Percentiles rank a stretch among this genome's conserved stretches.
Evolutionary conservation across 192 early-diverging fungal genomes (phyloP).

Genomic region (Rhizophlyctis rosea): DNA sequence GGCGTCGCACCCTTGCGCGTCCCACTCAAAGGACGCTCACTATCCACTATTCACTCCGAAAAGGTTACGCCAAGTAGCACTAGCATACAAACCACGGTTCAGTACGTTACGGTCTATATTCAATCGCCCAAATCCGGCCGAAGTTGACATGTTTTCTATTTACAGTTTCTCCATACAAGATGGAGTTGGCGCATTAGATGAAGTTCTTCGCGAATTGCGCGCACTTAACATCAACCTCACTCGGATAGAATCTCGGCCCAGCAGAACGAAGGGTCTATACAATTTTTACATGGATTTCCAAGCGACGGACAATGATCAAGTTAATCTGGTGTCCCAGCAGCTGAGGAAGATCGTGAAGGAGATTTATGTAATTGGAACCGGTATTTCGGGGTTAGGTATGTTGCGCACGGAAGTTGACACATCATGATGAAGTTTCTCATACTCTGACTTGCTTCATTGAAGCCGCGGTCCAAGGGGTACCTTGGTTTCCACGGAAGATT

Average conservation of each 20-base stretch:
- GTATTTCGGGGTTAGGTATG: slow-evolving; percentile 39
- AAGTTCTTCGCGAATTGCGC: slow-evolving; percentile 72
- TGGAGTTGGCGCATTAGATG: slow-evolving; percentile 80
- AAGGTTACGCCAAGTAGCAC: too few relatives aligned
- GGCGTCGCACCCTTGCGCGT: too few relatives aligned
- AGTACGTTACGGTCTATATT: too few relatives aligned
- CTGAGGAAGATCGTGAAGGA: slow-evolving; percentile 69
- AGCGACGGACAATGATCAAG: slow-evolving; percentile 56
- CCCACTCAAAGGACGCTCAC: too few relatives aligned
- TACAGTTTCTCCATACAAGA: slow-evolving; percentile 75
- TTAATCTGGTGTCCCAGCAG: slow-evolving; percentile 56
- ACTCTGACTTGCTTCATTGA: not conserved
- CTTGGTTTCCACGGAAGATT: slow-evolving; percentile 95
- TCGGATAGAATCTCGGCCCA: slow-evolving; percentile 93
- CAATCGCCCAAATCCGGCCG: too few relatives aligned
- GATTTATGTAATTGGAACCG: slow-evolving; percentile 62
- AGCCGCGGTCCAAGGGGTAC: slow-evolving; percentile 45
- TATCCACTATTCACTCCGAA: too few relatives aligned
- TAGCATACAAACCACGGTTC: too few relatives aligned
- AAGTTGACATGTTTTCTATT: not conserved
- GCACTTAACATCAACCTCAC: slow-evolving; percentile 75
- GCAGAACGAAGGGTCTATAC: slow-evolving; percentile 77
- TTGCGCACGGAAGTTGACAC: not conserved
- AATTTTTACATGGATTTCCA: slow-evolving; percentile 94
- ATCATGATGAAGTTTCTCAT: slow-evolving; percentile 9